Conservation (phyloP, 129 eudicot species). For the Cynara cardunculus region DNA sequence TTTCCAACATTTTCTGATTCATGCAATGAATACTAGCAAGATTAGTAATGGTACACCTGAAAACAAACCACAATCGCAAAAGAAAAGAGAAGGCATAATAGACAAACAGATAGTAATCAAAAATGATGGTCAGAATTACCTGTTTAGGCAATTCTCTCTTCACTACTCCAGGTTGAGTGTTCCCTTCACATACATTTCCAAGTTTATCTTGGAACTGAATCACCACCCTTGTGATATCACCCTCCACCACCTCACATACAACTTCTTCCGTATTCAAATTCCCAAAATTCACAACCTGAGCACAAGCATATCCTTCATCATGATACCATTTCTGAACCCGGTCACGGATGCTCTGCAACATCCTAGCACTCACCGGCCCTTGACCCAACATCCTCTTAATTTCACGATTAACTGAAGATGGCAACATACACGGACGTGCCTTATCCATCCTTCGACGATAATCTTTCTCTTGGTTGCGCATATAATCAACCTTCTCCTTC, state of each 20-base stretch:
- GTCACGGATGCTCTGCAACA: constrained; percentile 78
- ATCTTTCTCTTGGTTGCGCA: constrained; percentile 56
- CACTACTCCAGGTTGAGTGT: constrained; percentile 65
- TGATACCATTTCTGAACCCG: constrained; percentile 88
- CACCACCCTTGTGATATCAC: constrained; percentile 77
- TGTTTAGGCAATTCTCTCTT: constrained; percentile 69
- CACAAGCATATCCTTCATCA: constrained; percentile 84
- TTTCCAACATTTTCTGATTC: not conserved
- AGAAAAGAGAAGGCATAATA: not conserved
- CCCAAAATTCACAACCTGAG: constrained; percentile 89
- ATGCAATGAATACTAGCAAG: not conserved
- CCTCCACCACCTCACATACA: constrained; percentile 96
- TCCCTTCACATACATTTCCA: constrained; percentile 90
- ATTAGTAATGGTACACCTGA: not conserved
- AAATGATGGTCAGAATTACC: constrained; percentile 36
- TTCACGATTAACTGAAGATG: constrained; percentile 43
- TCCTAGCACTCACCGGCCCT: constrained; percentile 70
- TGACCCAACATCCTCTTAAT: constrained; percentile 51
- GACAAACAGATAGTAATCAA: not conserved
- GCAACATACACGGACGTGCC: constrained; percentile 80
- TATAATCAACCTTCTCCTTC: constrained; percentile 57
- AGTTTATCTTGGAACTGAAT: constrained; percentile 90
- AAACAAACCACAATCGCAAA: not conserved
- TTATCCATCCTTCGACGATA: constrained; percentile 64
- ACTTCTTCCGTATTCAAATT: constrained; percentile 77